Evolutionary conservation across 208 protist genomes (phyloP).

Genomic region (Crithidia expoeki): DNA sequence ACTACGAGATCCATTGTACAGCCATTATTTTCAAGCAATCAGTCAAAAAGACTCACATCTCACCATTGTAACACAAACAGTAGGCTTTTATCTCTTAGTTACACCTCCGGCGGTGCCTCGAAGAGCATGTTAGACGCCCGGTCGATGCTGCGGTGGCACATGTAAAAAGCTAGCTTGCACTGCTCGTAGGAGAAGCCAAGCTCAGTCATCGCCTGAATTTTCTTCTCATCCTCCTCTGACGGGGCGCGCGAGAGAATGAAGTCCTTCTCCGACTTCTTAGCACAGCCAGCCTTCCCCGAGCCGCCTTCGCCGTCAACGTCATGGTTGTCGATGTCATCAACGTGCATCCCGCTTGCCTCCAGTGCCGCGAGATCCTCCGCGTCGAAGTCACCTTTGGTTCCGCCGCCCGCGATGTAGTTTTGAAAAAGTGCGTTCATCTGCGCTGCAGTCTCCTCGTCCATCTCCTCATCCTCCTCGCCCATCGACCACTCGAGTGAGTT

Average conservation of each 20-base stretch:
- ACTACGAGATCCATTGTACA: no score
- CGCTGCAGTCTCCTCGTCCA: conserved; percentile 41
- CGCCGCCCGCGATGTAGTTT: conserved; percentile 18
- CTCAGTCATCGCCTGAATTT: conserved; percentile 84
- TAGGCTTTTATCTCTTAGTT: neutral
- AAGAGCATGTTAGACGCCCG: conserved; percentile 88
- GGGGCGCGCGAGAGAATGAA: conserved; percentile 64
- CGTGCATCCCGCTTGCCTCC: conserved; percentile 36
- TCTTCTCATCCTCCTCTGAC: conserved; percentile 78
- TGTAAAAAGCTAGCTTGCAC: conserved; percentile 86
- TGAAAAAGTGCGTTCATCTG: conserved; percentile 26
- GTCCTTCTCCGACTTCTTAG: conserved; percentile 37
- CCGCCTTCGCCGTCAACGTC: conserved; percentile 30
- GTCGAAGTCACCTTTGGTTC: conserved; percentile 20
- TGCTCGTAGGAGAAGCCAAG: conserved; percentile 85
- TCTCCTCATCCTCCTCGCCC: conserved; percentile 34
- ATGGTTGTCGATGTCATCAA: conserved; percentile 26
- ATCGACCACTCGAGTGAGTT: conserved; percentile 27
- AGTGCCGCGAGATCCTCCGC: conserved; percentile 24
- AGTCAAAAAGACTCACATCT: no score
- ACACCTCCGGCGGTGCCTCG: conserved; percentile 84
- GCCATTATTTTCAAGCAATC: no score
- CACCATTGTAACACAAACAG: no score
- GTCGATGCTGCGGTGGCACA: conserved; percentile 77
- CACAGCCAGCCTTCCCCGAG: conserved; percentile 10